A percentile compares a stretch with the other conserved stretches of the same genome.
These are phyloP conservation scores for Xylaria digitata DNA, from an alignment of 2,329 filamentous ascomycete genomes.

Conservation along the genomic window DNA sequence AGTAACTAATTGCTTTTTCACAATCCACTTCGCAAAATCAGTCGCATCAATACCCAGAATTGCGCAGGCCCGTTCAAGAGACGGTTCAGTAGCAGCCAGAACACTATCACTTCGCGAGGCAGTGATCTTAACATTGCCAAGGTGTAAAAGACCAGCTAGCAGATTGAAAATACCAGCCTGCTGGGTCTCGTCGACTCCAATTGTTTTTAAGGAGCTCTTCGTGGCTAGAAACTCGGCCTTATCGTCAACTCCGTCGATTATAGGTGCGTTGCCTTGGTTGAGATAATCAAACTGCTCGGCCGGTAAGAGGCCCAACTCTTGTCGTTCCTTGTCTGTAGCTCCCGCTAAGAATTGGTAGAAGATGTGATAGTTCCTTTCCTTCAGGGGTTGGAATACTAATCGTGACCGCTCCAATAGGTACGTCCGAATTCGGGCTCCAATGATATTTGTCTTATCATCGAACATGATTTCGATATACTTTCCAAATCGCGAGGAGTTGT, in stretches of 20 bases:
- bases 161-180: slow-evolving; percentile 90
- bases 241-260: slow-evolving; percentile 95
- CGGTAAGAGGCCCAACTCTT: slow-evolving; percentile 81
- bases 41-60: slow-evolving; percentile 88
- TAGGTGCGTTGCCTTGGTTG: slow-evolving; percentile 91
- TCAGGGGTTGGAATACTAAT: slow-evolving; percentile 95
- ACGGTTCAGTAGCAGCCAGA: slow-evolving; percentile 81
- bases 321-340: slow-evolving; percentile 83
- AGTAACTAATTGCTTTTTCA: slow-evolving; percentile 98
- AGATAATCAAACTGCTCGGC: slow-evolving; percentile 95
- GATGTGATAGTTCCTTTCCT: slow-evolving; percentile 98
- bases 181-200: slow-evolving; percentile 79
- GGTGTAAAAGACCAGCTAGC: slow-evolving; percentile 88
- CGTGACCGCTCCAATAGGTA: slow-evolving; percentile 95
- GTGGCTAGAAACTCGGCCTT: slow-evolving; percentile 93
- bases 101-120: slow-evolving; percentile 89
- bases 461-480: slow-evolving; percentile 99
- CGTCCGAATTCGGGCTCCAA: slow-evolving; percentile 95
- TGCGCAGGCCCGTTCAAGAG: slow-evolving; percentile 81
- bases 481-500: slow-evolving; percentile 98
- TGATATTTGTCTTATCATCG: slow-evolving; percentile 93
- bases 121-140: slow-evolving; percentile 96
- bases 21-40: slow-evolving; percentile 96
- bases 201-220: slow-evolving; percentile 84
- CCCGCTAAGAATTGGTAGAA: slow-evolving; percentile 98